Conservation (phyloP, 176 grass and related monocot species). For the Chrysopogon serrulatus region DNA sequence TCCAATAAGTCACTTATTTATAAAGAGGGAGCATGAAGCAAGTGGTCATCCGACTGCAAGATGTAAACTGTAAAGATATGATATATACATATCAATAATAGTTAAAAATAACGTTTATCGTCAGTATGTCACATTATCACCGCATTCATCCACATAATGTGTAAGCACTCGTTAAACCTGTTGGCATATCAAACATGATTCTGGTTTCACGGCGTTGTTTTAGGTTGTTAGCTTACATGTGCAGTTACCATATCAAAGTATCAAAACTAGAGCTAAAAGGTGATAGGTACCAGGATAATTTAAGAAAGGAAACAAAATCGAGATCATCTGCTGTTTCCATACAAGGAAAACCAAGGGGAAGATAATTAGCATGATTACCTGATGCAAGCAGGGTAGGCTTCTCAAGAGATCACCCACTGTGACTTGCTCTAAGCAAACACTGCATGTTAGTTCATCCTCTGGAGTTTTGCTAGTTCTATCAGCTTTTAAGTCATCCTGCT, state of each 20-base stretch:
- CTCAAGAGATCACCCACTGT: constrained; percentile 66
- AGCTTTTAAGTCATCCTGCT: constrained; percentile 35
- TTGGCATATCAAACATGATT: background rate
- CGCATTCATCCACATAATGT: background rate
- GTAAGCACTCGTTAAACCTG: background rate
- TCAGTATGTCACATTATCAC: background rate
- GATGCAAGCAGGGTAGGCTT: constrained; percentile 94
- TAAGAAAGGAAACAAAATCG: background rate
- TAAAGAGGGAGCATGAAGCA: background rate
- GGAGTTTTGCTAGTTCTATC: constrained; percentile 43
- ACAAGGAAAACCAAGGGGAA: constrained; percentile 20
- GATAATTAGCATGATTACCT: constrained; percentile 43
- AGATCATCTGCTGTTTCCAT: background rate
- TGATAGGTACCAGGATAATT: background rate
- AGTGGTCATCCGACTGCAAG: background rate
- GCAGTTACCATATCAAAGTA: background rate
- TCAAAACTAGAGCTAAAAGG: background rate
- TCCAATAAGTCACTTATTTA: background rate
- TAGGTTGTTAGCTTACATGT: background rate
- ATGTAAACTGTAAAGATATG: background rate
- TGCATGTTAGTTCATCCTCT: constrained; percentile 91
- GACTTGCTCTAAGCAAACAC: constrained; percentile 97
- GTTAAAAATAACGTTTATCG: background rate
- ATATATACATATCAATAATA: background rate
- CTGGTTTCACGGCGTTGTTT: background rate